Conservation (phyloP, 495 filamentous ascomycete genomes). For the Evernia prunastri region DNA sequence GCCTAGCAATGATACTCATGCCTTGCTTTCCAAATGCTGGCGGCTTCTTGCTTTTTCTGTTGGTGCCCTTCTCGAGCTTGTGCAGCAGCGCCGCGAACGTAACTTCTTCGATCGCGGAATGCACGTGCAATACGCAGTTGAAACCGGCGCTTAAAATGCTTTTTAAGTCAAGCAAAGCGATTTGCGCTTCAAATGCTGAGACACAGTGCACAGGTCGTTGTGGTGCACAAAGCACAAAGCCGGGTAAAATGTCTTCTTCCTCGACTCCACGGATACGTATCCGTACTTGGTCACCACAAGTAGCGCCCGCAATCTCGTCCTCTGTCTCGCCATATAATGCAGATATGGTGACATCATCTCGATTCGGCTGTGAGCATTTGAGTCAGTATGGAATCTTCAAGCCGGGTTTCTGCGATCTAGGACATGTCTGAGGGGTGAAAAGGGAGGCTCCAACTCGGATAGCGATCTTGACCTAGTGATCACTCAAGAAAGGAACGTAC, state of each 20-base stretch:
- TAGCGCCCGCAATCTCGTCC: slow-evolving; percentile 73
- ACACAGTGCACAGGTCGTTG: slow-evolving; percentile 91
- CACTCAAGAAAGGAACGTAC: not conserved
- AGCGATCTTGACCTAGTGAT: not conserved
- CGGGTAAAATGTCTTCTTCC: slow-evolving; percentile 95
- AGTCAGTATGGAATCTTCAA: not conserved
- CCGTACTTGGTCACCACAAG: slow-evolving; percentile 92
- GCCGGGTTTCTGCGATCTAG: not conserved
- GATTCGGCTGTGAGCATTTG: slow-evolving; percentile 51
- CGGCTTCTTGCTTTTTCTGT: slow-evolving; percentile 82
- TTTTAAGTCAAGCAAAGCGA: slow-evolving; percentile 91
- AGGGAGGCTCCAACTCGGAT: not conserved
- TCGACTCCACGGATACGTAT: slow-evolving; percentile 87
- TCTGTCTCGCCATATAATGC: slow-evolving; percentile 94
- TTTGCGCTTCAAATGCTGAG: slow-evolving; percentile 87
- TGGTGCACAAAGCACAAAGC: slow-evolving; percentile 90
- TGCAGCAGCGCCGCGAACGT: slow-evolving; percentile 82
- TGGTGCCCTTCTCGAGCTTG: slow-evolving; percentile 92
- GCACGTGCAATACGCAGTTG: slow-evolving; percentile 86
- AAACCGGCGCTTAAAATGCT: slow-evolving; percentile 83
- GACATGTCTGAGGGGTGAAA: not conserved
- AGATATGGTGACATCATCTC: slow-evolving; percentile 66
- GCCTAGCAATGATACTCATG: slow-evolving; percentile 83
- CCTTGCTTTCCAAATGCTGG: slow-evolving; percentile 90
- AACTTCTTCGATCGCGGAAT: slow-evolving; percentile 90